A percentile compares a stretch with the other conserved stretches of the same genome.
Conservation (phyloP, 164 flowering plant species). For the Litsea cubeba region DNA sequence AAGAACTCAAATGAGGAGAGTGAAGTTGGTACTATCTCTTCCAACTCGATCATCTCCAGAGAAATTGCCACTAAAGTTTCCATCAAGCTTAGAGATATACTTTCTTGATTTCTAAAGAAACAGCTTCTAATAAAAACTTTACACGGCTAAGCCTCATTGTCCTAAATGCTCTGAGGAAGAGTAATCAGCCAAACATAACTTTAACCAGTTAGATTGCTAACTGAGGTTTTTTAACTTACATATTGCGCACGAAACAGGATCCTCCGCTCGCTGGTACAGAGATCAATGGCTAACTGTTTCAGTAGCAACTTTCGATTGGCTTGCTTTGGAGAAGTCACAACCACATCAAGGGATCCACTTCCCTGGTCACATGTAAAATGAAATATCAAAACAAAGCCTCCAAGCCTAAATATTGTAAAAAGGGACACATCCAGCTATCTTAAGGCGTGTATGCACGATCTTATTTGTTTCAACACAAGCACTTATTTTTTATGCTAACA, state of each 20-base stretch:
- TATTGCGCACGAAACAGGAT: conserved; percentile 86
- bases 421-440: background rate
- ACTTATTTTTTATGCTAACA: too few species aligned
- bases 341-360: conserved; percentile 81
- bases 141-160: background rate
- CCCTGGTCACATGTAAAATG: conserved; percentile 31
- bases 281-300: conserved; percentile 83
- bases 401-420: background rate
- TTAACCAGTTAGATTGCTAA: too few species aligned
- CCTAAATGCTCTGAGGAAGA: background rate
- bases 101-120: conserved; percentile 1
- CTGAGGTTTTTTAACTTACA: conserved; percentile 40
- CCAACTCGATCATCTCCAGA: background rate
- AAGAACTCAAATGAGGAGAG: background rate
- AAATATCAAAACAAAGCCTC: background rate
- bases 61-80: background rate
- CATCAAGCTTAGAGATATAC: background rate
- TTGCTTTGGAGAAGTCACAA: conserved; percentile 82
- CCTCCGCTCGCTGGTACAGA: conserved; percentile 76
- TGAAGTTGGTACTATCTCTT: background rate
- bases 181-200: background rate
- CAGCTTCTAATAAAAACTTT: background rate
- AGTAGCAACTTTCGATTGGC: conserved; percentile 68
- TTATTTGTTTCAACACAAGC: background rate
- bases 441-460: background rate